Percentiles rank a stretch among this genome's conserved stretches.
phyloP scores from a whole-genome alignment of 345 rosid species.

The Ailanthus altissimus region DNA sequence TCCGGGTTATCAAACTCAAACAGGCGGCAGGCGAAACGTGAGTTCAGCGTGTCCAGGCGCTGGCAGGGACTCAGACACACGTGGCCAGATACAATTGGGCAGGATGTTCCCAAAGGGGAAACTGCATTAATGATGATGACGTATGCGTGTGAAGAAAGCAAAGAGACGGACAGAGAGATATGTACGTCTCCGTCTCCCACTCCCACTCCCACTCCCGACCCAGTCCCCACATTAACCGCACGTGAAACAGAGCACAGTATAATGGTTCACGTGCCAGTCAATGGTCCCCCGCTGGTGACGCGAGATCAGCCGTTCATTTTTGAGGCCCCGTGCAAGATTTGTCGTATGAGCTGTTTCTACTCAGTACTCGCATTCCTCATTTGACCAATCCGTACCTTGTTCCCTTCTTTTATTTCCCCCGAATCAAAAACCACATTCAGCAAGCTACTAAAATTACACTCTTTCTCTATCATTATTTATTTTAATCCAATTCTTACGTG shows the following conservation, averaged over 20 bases:
- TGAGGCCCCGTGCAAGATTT: slow-evolving; percentile 7
- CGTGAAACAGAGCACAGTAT: slow-evolving; percentile 6
- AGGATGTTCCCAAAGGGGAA: background rate
- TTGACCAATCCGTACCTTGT: background rate
- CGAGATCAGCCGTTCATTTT: slow-evolving; percentile 24
- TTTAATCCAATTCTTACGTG: no score
- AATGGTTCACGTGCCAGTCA: slow-evolving; percentile 30
- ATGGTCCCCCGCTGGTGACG: slow-evolving; percentile 25
- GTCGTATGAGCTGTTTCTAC: slow-evolving; percentile 7
- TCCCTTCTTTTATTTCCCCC: background rate
- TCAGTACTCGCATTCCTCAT: background rate
- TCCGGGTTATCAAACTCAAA: no score
- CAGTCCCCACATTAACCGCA: background rate
- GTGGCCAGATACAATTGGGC: slow-evolving; percentile 2
- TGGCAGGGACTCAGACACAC: background rate
- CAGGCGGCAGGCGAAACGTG: background rate
- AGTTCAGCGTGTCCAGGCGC: background rate
- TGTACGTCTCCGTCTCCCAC: no score
- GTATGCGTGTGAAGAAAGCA: slow-evolving; percentile 21
- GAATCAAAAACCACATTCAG: no score
- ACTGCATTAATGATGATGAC: slow-evolving; percentile 16
- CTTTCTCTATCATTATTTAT: no score
- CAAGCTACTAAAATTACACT: no score
- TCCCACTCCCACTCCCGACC: no score
- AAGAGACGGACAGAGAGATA: background rate